Evolutionary conservation across 257 asterid genomes (phyloP).

Genomic region (Eustoma russellianum): DNA sequence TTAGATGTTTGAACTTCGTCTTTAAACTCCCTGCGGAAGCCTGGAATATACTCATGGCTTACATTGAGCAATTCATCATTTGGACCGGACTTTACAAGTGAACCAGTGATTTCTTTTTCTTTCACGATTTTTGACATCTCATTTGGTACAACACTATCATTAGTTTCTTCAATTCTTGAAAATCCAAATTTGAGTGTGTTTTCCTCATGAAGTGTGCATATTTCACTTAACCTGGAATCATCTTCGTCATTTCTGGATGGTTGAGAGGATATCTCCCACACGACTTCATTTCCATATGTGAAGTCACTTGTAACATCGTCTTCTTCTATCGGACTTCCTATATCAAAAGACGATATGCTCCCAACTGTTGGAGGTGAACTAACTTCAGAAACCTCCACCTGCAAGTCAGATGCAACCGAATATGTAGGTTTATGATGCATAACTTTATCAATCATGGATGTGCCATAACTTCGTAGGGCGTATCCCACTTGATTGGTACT

Average conservation of each 20-base stretch:
- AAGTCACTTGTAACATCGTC: too few species aligned
- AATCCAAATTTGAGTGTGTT: constrained; percentile 17
- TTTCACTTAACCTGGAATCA: constrained; percentile 23
- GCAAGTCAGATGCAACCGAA: constrained; percentile 84
- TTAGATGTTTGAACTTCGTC: constrained; percentile 9
- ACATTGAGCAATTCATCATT: constrained; percentile 14
- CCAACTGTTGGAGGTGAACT: constrained; percentile 62
- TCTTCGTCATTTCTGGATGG: constrained; percentile 20
- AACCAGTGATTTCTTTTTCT: constrained; percentile 9
- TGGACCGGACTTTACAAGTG: constrained; percentile 12
- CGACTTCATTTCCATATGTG: constrained; percentile 19
- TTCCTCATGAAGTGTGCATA: constrained; percentile 20
- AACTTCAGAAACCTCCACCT: constrained; percentile 76
- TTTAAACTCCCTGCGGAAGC: neutral
- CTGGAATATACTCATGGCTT: constrained; percentile 4
- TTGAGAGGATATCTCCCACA: constrained; percentile 24
- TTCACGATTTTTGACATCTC: constrained; percentile 7
- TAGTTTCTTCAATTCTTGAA: constrained; percentile 21
- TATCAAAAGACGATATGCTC: constrained; percentile 32
- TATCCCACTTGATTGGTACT: constrained; percentile 13
- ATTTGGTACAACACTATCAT: neutral
- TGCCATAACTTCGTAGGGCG: constrained; percentile 5
- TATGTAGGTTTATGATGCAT: constrained; percentile 29
- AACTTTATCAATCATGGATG: constrained; percentile 9
- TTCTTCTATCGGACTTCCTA: constrained; percentile 24